These are phyloP conservation scores for Lactarius quietus DNA, from an alignment of 768 basidiomycete genomes.

Conservation along the genomic window DNA sequence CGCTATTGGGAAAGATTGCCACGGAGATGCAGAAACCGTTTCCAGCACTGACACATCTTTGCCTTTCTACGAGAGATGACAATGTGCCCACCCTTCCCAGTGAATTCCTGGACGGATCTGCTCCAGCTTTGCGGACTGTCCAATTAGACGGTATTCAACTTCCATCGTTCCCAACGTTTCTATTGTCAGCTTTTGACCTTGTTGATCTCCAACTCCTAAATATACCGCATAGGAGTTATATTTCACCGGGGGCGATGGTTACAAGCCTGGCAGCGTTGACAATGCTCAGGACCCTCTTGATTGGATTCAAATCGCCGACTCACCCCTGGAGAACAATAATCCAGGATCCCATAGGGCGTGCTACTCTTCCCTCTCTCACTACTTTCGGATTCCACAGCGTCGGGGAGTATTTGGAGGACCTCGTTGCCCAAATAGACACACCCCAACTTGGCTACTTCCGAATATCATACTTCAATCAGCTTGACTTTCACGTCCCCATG, in stretches of 20 bases:
- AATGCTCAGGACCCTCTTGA: not conserved
- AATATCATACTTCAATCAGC: not conserved
- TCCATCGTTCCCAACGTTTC: not conserved
- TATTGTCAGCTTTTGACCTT: not conserved
- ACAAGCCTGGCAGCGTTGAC: not conserved
- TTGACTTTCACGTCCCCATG: not conserved
- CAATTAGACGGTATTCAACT: not conserved
- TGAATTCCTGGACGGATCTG: not conserved
- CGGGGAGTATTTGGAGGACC: slow-evolving; percentile 2
- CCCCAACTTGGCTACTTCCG: not conserved
- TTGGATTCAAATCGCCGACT: slow-evolving; percentile 1
- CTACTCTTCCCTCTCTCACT: slow-evolving; percentile 1
- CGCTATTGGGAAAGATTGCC: not conserved
- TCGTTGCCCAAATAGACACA: not conserved
- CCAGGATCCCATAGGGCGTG: not conserved
- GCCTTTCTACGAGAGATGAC: not conserved
- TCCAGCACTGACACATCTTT: slow-evolving; percentile 1
- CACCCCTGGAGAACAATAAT: not conserved
- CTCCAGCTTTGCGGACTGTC: not conserved
- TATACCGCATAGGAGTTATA: not conserved
- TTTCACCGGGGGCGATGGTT: not conserved
- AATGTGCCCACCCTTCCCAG: not conserved
- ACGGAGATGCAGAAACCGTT: not conserved
- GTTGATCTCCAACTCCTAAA: not conserved
- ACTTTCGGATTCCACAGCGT: not conserved